Base-by-base conservation (phyloP, 768 basidiomycete genomes). In the Crassisporium funariophilum region DNA sequence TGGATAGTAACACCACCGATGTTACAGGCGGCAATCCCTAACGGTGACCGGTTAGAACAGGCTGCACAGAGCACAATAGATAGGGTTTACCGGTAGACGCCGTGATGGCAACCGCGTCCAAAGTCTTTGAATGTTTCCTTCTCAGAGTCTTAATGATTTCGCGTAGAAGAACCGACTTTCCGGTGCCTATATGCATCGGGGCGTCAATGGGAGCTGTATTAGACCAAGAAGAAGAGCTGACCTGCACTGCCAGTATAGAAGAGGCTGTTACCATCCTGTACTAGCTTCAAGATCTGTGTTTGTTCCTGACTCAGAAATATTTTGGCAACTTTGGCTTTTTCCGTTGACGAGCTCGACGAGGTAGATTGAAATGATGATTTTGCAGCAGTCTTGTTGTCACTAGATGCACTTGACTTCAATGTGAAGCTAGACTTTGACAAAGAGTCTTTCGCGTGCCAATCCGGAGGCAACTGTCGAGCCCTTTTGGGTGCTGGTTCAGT, bases 221-320 rank as follows among this genome's bases (percentile, higher is more conserved):
- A 23, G 20, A 19, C 24, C 16, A 9, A 35, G 38, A 11, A 13
- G 23, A 9, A 19, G 25, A 13, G 67, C 84, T 53, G 53, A 97
- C 95, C 95, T 49, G 97, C 97, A 72, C 90, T 92, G 20, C 97
- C 97, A 1, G 95, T 99, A 65, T 98, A 99, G 60, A 99, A 99
- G 22, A 98, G 60, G 57, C 84, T 95, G 36, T 83, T 65, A 2
- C 82, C 83, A 10, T 80, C 72, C 24, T 84, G 71, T 1, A 94
- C 94, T 25, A 97, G 73, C 47, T 79, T 76, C 50, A 97, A 70
- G 38, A 99, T 90, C 49, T 86, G 79, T 41, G 73, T 83, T 67
- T 99, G 97, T 60, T 98, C 95, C 49, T 78, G 68, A 65, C 93
- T 95, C 48, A 98, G 73, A 52, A 81, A 77, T n/a, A n/a, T n/a